Conservation (phyloP, 805 yeast species). For the Candida arabinofermentans region DNA sequence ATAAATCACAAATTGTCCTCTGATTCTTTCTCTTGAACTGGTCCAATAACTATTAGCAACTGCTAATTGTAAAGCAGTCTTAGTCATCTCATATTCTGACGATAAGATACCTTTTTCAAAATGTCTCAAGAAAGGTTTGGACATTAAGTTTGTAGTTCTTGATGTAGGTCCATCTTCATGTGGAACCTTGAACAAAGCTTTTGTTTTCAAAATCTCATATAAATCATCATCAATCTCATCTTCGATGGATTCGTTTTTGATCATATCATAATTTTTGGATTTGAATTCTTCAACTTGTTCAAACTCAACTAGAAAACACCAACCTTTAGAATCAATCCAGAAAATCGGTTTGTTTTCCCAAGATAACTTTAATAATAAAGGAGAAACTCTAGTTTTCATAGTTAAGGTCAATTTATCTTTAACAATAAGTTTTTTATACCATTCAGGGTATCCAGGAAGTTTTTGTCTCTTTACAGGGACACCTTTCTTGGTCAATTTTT, state of each 20-base stretch:
- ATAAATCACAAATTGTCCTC: slow-evolving; percentile 80
- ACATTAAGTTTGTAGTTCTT: slow-evolving; percentile 71
- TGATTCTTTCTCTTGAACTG: slow-evolving; percentile 80
- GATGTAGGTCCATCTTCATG: slow-evolving; percentile 79
- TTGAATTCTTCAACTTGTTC: slow-evolving; percentile 33
- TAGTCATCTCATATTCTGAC: slow-evolving; percentile 69
- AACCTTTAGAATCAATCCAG: slow-evolving; percentile 79
- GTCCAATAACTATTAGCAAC: slow-evolving; percentile 90
- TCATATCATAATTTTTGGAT: slow-evolving; percentile 35
- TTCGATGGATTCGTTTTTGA: slow-evolving; percentile 12
- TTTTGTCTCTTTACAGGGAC: slow-evolving; percentile 67
- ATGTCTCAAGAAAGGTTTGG: slow-evolving; percentile 66
- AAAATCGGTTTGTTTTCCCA: slow-evolving; percentile 84
- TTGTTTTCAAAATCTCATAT: slow-evolving; percentile 12
- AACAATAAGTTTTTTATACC: slow-evolving; percentile 69
- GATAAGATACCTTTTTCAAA: slow-evolving; percentile 72
- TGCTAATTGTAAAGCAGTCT: slow-evolving; percentile 72
- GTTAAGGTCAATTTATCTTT: slow-evolving; percentile 49
- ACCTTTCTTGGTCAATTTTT: slow-evolving; percentile 63
- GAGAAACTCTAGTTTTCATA: slow-evolving; percentile 69
- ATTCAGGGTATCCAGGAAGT: slow-evolving; percentile 86
- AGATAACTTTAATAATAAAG: slow-evolving; percentile 66
- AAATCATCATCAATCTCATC: slow-evolving; percentile 8
- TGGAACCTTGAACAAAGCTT: slow-evolving; percentile 63
- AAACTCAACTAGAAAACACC: slow-evolving; percentile 74